Percentiles rank a stretch among this genome's conserved stretches.
Evolutionary conservation across 257 asterid species (phyloP).

Genomic region (Capsicum pubescens): DNA sequence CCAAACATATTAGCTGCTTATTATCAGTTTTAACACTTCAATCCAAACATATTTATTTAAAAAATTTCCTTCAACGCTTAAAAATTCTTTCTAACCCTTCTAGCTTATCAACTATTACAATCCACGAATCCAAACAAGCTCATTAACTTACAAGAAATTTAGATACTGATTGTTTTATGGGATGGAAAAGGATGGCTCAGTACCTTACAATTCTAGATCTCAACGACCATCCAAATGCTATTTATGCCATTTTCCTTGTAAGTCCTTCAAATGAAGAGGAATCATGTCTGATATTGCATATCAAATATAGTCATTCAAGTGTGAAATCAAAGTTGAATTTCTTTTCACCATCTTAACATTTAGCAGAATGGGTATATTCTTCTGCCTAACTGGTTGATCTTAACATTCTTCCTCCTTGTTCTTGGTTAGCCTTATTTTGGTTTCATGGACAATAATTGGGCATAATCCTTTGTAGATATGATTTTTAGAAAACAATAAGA

Average conservation of each 20-base stretch:
- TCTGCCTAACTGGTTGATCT: slow-evolving; percentile 16
- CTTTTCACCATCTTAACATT: slow-evolving; percentile 17
- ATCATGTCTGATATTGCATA: slow-evolving; percentile 4
- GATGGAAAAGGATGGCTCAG: neutral
- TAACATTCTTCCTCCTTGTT: slow-evolving; percentile 20
- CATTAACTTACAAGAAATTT: slow-evolving; percentile 2
- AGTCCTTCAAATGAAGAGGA: neutral
- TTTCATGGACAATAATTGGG: neutral
- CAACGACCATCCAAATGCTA: neutral
- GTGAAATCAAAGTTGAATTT: neutral
- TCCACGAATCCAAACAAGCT: neutral
- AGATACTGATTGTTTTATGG: neutral
- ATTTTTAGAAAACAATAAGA: neutral
- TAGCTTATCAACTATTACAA: neutral
- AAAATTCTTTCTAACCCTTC: neutral
- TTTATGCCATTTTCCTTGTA: neutral
- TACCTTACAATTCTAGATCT: neutral
- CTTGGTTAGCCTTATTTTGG: slow-evolving; percentile 26
- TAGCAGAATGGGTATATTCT: neutral
- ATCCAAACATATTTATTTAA: neutral
- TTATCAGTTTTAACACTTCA: neutral
- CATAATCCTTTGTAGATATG: neutral
- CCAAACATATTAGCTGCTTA: neutral
- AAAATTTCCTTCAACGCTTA: neutral
- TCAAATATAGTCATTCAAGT: slow-evolving; percentile 16